Conservation (phyloP, 108 stramenopile species). For the Fragilaria radians region DNA sequence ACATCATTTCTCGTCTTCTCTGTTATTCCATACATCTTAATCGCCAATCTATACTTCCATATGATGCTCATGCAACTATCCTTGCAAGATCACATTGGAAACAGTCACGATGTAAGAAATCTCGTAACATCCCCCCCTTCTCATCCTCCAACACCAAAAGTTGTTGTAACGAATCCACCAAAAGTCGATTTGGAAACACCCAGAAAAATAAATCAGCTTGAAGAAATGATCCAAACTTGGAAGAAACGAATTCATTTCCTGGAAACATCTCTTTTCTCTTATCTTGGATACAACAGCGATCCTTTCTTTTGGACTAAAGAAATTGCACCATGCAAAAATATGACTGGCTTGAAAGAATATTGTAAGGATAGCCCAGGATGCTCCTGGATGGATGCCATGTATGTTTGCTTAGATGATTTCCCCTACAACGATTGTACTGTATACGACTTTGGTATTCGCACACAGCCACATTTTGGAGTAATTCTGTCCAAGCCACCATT, state of each 20-base stretch:
- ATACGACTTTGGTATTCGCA: conserved; percentile 25
- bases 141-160: not conserved
- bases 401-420: not conserved
- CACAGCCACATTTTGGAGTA: conserved; percentile 7
- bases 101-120: not conserved
- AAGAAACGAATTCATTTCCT: not conserved
- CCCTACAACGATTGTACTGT: conserved; percentile 11
- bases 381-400: not conserved
- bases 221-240: not conserved
- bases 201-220: too few species aligned
- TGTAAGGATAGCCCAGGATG: not conserved
- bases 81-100: not conserved
- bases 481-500: conserved; percentile 5
- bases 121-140: not conserved
- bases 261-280: not conserved
- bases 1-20: not conserved
- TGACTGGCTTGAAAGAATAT: not conserved
- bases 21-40: not conserved
- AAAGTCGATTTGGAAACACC: not conserved
- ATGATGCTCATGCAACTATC: not conserved
- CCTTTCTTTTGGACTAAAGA: not conserved
- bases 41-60: not conserved
- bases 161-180: not conserved
- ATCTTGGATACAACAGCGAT: not conserved
- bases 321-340: not conserved